phyloP scores from a whole-genome alignment of 1,284 basidiomycete genomes.

The Tilletiaria anomala region DNA sequence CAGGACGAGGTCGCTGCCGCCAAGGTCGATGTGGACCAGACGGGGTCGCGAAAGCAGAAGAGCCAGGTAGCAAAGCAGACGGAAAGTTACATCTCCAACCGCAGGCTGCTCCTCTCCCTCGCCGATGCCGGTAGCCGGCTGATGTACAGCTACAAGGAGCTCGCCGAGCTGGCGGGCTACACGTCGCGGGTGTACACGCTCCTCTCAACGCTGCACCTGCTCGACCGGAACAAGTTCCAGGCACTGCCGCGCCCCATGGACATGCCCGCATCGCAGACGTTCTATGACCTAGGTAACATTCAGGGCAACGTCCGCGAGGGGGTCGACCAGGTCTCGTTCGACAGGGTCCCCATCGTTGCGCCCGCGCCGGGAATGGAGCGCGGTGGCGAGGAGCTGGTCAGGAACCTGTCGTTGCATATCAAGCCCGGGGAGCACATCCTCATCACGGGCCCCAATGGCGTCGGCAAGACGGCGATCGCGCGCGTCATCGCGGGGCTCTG shows the following conservation, averaged over 20 bases:
- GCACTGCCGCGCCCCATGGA: conserved; percentile 21
- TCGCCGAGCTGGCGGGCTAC: conserved; percentile 81
- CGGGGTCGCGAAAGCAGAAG: neutral
- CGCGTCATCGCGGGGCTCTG: conserved; percentile 80
- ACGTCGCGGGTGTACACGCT: conserved; percentile 79
- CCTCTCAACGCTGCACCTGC: conserved; percentile 61
- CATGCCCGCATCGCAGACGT: conserved; percentile 17
- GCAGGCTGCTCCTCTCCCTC: conserved; percentile 76
- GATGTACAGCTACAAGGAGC: conserved; percentile 70
- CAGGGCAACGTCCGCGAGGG: conserved; percentile 4
- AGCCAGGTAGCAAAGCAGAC: conserved; percentile 47
- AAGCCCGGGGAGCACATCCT: conserved; percentile 72
- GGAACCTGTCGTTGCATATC: conserved; percentile 57
- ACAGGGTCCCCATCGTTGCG: conserved; percentile 56
- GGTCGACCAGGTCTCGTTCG: conserved; percentile 16
- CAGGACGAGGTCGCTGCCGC: conserved; percentile 1
- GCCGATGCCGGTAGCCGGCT: conserved; percentile 86
- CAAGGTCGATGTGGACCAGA: conserved; percentile 1
- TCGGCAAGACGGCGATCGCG: conserved; percentile 86
- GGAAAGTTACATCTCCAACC: conserved; percentile 82
- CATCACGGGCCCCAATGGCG: conserved; percentile 68
- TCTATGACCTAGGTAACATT: conserved; percentile 26
- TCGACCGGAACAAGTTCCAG: conserved; percentile 34
- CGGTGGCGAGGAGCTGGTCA: conserved; percentile 54
- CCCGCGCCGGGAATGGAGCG: conserved; percentile 48